These are phyloP conservation scores for Tylopilus cervinicoccineus DNA, from an alignment of 768 basidiomycete genomes.

Conservation along the genomic window DNA sequence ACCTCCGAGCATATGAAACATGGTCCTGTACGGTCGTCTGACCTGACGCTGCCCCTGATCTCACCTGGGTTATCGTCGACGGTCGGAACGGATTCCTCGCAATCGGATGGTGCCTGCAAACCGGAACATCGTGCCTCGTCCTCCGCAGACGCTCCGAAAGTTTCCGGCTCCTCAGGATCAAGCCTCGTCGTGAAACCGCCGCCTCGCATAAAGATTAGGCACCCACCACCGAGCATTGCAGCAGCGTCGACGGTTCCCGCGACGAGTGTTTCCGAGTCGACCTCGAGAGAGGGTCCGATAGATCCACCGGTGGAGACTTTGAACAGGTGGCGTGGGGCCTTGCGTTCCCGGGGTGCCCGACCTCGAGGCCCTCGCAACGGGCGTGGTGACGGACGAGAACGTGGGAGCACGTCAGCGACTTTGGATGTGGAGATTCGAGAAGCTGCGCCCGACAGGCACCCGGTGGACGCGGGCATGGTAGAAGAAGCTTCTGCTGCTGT, in stretches of 20 bases:
- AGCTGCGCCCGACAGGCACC: not conserved
- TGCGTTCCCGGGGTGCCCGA: not conserved
- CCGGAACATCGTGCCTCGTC: not conserved
- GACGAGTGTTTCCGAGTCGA: not conserved
- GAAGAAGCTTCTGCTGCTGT: not conserved
- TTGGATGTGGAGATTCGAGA: not conserved
- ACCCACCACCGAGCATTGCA: not conserved
- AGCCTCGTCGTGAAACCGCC: not conserved
- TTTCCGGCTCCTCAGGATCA: not conserved
- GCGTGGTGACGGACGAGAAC: not conserved
- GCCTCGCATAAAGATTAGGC: not conserved
- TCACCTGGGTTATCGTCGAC: not conserved
- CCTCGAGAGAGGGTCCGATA: not conserved
- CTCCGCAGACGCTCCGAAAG: not conserved
- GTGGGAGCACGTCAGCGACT: not conserved
- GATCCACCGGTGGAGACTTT: not conserved
- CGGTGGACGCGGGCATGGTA: not conserved
- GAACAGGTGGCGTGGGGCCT: not conserved
- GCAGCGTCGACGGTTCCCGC: not conserved
- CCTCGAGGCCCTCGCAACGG: not conserved
- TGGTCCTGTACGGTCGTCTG: constrained; percentile 14
- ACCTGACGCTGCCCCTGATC: constrained; percentile 4
- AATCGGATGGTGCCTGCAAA: not conserved
- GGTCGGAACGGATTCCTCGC: not conserved
- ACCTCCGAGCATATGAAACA: not conserved